Base-by-base conservation (phyloP, 768 basidiomycete genomes). In the Boletus tylopilopsis region DNA sequence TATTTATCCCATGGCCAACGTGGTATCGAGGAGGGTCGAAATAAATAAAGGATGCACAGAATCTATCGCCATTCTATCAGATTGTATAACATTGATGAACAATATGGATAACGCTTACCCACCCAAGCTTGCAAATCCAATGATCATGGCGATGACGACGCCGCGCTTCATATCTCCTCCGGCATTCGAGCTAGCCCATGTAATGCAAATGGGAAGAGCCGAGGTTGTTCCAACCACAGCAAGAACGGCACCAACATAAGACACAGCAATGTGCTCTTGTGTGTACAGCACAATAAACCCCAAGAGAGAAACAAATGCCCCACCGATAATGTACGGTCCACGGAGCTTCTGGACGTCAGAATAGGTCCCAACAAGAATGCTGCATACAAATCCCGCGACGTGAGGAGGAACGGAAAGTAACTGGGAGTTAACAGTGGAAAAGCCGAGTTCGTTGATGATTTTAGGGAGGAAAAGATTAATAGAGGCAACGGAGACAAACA, bases 131-230 rank as follows among this genome's bases (percentile, higher is more conserved):
- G 12, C 53, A 3, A 47, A 2, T 21, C 39, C 42, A 44, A 76
- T 75, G n/a, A 82, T 73, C 68, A 78, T 73, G 8, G 77, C 82
- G 29, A 82, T 53, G 11, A 72, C 70, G 10, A 81, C 69, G 13
- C 73, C 82, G 47, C 74, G 72, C 57, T 78, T 76, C 45, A 76
- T 47, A 55, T 79, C 79, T n/a, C 82, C 79, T 24, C 81, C 81
- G 0, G 78, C 74, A 45, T 80, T 79, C 6, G 76, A 75, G 2
- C 75, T 71, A 2, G 69, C 74, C 83, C 82, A 84, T 23, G 80
- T 77, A 3, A 84, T 61, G 19, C 59, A 56, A 19, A 81, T 63
- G 42, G 68, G 71, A 45, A 81, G 69, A 4, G 73, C 74, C 1
- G 82, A 78, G 53, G 64, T 82, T 6, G 79, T 74, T 18, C 81